These are phyloP conservation scores for Aspergillus sp. DNA, from an alignment of 2,329 filamentous ascomycete genomes.

Conservation along the genomic window DNA sequence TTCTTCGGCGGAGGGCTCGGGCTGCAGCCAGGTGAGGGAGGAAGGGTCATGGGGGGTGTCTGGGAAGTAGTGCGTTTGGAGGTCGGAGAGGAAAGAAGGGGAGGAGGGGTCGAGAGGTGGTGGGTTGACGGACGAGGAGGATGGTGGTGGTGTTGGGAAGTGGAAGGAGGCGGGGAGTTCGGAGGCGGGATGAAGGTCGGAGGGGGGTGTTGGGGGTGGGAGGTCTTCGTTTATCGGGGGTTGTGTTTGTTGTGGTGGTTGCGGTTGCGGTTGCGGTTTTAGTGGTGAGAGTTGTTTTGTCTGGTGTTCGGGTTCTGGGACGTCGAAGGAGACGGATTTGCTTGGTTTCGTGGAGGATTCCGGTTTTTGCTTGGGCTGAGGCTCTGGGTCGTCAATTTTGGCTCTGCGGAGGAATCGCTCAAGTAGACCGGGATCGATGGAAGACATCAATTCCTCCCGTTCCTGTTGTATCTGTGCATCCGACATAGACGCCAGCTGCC, in stretches of 20 bases:
- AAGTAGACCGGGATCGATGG: conserved; percentile 67
- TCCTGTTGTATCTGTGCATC: conserved; percentile 73
- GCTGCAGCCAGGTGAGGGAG: conserved; percentile 84
- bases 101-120: conserved; percentile 78
- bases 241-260: conserved; percentile 2
- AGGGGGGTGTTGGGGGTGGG: conserved; percentile 27
- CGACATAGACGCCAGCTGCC: conserved; percentile 70
- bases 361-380: conserved; percentile 2
- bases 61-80: conserved; percentile 93
- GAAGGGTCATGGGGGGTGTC: conserved; percentile 76
- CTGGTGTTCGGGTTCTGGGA: conserved; percentile 7
- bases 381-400: conserved; percentile 58
- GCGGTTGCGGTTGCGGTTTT: conserved; percentile 5
- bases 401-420: conserved; percentile 69
- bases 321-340: conserved; percentile 27
- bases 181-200: conserved; percentile 36
- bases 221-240: conserved; percentile 25
- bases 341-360: conserved; percentile 10
- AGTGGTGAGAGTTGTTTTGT: conserved; percentile 6
- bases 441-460: conserved; percentile 70
- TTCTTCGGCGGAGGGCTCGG: conserved; percentile 46
- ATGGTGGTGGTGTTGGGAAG: conserved; percentile 37
- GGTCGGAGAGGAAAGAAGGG: conserved; percentile 71
- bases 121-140: conserved; percentile 35
- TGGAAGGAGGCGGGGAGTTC: conserved; percentile 33